Evolutionary conservation across 306 rosid species (phyloP), one percentile per base, ranked within the genome.

Genomic region (Trifolium fragiferum): DNA sequence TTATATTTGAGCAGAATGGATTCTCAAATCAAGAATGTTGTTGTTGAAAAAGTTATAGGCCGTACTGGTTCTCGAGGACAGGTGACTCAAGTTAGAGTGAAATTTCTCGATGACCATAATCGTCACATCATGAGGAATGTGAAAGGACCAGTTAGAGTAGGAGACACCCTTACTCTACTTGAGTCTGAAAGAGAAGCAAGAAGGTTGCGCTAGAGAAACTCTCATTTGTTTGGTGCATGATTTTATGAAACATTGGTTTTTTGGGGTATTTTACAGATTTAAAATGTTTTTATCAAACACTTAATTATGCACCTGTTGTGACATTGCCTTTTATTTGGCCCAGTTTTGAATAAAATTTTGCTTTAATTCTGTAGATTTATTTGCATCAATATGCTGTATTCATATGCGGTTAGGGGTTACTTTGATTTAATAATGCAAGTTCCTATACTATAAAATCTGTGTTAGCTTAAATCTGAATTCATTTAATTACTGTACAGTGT

Each of bases 181-280:
- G 70, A 66, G 70, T 66, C 70, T 20, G 70, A 66, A 21, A 66
- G 70, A 40, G 70, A 66, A 66, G 70, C 70, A 41, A 66, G 70
- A 12, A 66, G 70, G 37, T 8, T 66, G 35, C 53, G 70, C 0
- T 66, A 66, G 70, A 38, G 19, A 1, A 41, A 66, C 18, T 11
- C 10, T 2, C 70, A 12, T 19, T 11, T 5, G 9, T 19, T 6
- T 64, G 46, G 5, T 37, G 20, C 8, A 8, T n/a, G 47, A 63
- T 35, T 9, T 16, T 35, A 63, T 35, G 13, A 35, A 37, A 5
- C 47, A 16, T 63, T 37, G 8, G 13, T 10, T 64, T 16, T 64
- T 35, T 18, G 27, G 41, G 27, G 4, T 10, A 10, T 38, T 64
- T 37, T 8, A 7, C 3, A 1, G 46, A 16, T 63, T 15, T 4